Percentiles rank a stretch among this genome's conserved stretches.
phyloP scores from a whole-genome alignment of 192 early-diverging fungal species.

The Umbelopsis sp. region DNA sequence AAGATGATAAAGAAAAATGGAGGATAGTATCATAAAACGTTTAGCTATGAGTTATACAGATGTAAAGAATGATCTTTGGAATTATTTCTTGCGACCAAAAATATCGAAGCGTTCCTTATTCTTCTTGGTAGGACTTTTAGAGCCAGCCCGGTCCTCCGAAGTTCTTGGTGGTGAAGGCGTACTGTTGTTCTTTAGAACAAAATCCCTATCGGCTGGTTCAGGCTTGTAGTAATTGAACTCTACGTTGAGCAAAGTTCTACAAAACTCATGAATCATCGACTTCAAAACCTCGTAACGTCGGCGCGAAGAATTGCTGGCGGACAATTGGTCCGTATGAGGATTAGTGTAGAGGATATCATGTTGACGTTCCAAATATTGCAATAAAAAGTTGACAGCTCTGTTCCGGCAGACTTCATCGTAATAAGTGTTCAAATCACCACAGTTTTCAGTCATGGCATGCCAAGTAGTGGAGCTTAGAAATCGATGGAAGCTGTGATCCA shows the following conservation, averaged over 20 bases:
- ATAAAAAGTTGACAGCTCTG: slow-evolving; percentile 38
- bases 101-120: slow-evolving; percentile 13
- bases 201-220: slow-evolving; percentile 21
- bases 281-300: slow-evolving; percentile 48
- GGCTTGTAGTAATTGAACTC: slow-evolving; percentile 46
- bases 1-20: not conserved
- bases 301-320: slow-evolving; percentile 31
- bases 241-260: slow-evolving; percentile 49
- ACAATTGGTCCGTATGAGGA: slow-evolving; percentile 33
- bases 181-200: not conserved
- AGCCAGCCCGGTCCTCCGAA: slow-evolving; percentile 7
- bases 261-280: slow-evolving; percentile 56
- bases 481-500: slow-evolving; percentile 48
- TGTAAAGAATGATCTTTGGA: not conserved
- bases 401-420: slow-evolving; percentile 37
- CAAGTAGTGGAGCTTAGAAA: slow-evolving; percentile 38
- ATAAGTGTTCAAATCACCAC: slow-evolving; percentile 43
- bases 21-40: not conserved
- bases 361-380: slow-evolving; percentile 30
- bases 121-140: slow-evolving; percentile 15
- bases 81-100: slow-evolving; percentile 12
- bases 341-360: slow-evolving; percentile 33
- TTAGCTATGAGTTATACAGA: not conserved
- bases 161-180: not conserved
- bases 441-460: slow-evolving; percentile 44